Evolutionary conservation across 805 yeast species (phyloP), one percentile per base, ranked within the genome.

Genomic region (Zygoascus flipseniorum): DNA sequence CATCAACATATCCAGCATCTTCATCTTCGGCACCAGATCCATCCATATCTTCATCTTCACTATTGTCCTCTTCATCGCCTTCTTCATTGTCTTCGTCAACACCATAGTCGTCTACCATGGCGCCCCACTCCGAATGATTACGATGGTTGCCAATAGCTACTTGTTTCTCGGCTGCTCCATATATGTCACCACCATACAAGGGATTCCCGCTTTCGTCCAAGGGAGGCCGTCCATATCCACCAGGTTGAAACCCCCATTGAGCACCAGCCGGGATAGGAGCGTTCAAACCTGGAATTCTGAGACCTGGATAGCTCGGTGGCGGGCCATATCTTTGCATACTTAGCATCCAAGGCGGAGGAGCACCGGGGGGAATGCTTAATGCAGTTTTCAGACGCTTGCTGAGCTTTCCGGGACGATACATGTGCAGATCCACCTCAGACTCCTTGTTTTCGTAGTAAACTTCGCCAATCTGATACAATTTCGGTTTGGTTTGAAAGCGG

Each of bases 391-490:
- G 72, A 19, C 76, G 77, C 4, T 66, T 60, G n/a, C 89, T 81
- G 2, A 89, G 35, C 41, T 48, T 63, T 0, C 97, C 97, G 0
- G 97, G 96, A 56, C 73, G 72, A 35, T 76, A 73, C 13, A 71
- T 67, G 13, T 69, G 65, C 8, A 74, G 61, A 43, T 68, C 69
- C 9, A 61, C 68, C 26, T 77, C 82, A 49, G 76, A 79, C 52
- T 83, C 89, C 58, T 83, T 75, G 5, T 90, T 92, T 64, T 90
- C 97, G 61, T 76, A 85, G 67, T 80, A 89, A 10, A 86, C 66
- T 53, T 88, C 92, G 13, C 98, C 98, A 68, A 74, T 83, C 1
- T 72, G 75, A n/a, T 79, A 75, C 48, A 92, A 60, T 44, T 75
- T 72, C 0, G 97, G 97, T 60, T 81, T 83, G 0, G 82, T 74